A percentile compares a stretch with the other conserved stretches of the same genome.
These are phyloP conservation scores for Globisporangium cystogenes DNA, from an alignment of 352 stramenopile species.

Conservation along the genomic window DNA sequence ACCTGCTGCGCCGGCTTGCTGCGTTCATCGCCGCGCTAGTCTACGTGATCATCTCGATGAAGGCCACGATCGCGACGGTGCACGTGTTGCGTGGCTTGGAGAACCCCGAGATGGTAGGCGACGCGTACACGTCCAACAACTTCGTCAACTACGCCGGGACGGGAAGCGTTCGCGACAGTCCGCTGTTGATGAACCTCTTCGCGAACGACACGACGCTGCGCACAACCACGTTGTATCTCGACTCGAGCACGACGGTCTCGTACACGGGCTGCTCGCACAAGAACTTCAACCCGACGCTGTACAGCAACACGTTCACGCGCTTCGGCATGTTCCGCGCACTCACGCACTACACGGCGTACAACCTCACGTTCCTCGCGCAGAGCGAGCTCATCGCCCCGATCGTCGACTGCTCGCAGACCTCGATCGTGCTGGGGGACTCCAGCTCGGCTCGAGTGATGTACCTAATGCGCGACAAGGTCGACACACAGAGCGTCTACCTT, in stretches of 20 bases:
- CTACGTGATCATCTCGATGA: constrained; percentile 17
- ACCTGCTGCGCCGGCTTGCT: not conserved
- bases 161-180: not conserved
- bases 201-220: constrained; percentile 19
- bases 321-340: not conserved
- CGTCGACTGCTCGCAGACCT: constrained; percentile 3
- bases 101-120: constrained; percentile 11
- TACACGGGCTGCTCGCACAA: constrained; percentile 14
- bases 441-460: not conserved
- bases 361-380: constrained; percentile 10
- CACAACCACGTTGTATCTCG: constrained; percentile 23
- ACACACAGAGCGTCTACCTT: not conserved
- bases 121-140: not conserved
- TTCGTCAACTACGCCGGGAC: not conserved
- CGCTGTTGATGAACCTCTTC: constrained; percentile 7
- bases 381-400: constrained; percentile 32
- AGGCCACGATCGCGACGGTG: constrained; percentile 12
- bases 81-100: constrained; percentile 16
- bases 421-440: not conserved
- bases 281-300: not conserved
- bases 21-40: constrained; percentile 4
- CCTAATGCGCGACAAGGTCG: not conserved
- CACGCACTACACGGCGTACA: constrained; percentile 8
- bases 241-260: constrained; percentile 12
- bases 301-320: constrained; percentile 11